Base-by-base conservation (phyloP, 345 rosid genomes). In the Euphorbia tirucalli region DNA sequence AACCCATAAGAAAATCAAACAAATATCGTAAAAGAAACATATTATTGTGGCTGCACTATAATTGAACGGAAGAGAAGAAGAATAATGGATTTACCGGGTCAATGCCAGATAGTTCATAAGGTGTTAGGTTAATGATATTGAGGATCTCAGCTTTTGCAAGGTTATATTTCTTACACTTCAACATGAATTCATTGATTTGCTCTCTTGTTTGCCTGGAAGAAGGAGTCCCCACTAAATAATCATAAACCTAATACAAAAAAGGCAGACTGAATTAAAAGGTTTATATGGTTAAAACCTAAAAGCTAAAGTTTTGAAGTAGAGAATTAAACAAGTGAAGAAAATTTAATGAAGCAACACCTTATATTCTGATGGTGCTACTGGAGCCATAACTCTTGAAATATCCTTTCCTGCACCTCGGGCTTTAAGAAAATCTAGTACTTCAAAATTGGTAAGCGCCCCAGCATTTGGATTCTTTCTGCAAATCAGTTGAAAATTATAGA, bases 121-220 rank as follows among this genome's bases (percentile, higher is more conserved):
- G 96, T 35, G 85, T 75, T 31, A 84, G 64, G 71, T 92, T 87
- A 78, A 89, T 78, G 73, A 92, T 87, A 71, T 84, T 89, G 75
- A 92, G 92, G 55, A 85, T 70, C 88, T 92, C 97, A 52, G 94
- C 91, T 83, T 92, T 89, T 0, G 97, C 88, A 41, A 95, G 84
- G 58, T 83, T 76, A 72, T 75, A 90, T 55, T 66, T 83, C 77
- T 85, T 86, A 74, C 87, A 79, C 79, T 83, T 87, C 7, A 83
- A 85, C 28, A 84, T 30, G 68, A 90, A 87, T 71, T 73, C 81
- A 30, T 67, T 66, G 31, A 95, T 76, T 2, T 48, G 78, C 77
- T 89, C 93, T 78, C 82, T 84, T 28, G 89, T 86, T 74, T 87
- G 97, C 84, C 78, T 78, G 71, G 64, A 70, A 65, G 96, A 89